Evolutionary conservation across 148 eudicot genomes (phyloP), one percentile per base, ranked within the genome.

Genomic region (Agrostemma githago): DNA sequence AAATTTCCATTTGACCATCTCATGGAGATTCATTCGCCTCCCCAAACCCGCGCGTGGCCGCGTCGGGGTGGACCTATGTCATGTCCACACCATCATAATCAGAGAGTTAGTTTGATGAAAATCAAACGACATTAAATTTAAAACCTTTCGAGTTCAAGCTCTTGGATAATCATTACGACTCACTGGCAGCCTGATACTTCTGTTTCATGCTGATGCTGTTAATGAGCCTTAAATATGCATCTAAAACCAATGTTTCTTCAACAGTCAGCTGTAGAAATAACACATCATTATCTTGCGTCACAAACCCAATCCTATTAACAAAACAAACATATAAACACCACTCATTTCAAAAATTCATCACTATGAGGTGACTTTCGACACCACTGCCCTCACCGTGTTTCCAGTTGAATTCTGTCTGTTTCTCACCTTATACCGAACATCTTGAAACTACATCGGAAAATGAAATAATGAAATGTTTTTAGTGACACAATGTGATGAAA

Each of bases 251-350:
- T 5, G 99, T 92, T 79, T 95, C 99, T 79, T 95, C 97, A 10
- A 95, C 97, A 3, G 94, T 87, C 70, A 95, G 72, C 77, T 92
- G 99, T n/a, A 96, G 96, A 64, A 87, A 87, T n/a, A 95, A 88
- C 80, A 92, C 91, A 79, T 95, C 98, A n/a, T n/a, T n/a, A 71
- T 95, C 98, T 86, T 95, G 98, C 70, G 96, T 83, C 42, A 95
- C 98, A 83, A 95, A 95, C 44, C 98, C 97, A 59, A 95, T 95
- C 87, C 98, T 95, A 84, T n/a, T n/a, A n/a, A n/a, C n/a, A n/a
- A n/a, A n/a, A n/a, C n/a, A n/a, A n/a, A n/a, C n/a, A n/a, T n/a
- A n/a, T n/a, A n/a, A n/a, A n/a, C n/a, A n/a, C n/a, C n/a, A n/a
- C n/a, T n/a, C n/a, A n/a, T n/a, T n/a, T 41, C 10, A 12, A 60